Base-by-base conservation (phyloP, 352 stramenopile species). In the Phytopythium delawarense region DNA sequence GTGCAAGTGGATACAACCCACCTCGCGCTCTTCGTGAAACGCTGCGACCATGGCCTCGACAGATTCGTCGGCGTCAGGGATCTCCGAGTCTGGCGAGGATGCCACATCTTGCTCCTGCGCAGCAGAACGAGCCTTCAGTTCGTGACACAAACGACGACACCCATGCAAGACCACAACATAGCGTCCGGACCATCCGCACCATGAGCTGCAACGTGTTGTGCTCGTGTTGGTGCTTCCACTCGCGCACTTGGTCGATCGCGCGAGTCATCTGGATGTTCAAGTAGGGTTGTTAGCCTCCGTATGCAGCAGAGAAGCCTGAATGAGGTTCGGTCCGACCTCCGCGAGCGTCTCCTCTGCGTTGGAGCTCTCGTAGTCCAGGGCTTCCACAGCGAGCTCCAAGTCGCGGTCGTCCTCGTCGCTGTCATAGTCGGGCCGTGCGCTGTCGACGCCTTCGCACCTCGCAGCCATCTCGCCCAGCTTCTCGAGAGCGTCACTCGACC, bases 141-240 rank as follows among this genome's bases (percentile, higher is more conserved):
- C 35, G 8, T 40, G 35, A 40, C 35, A 40, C 35, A 40, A 16
- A 40, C 35, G 12, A 11, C 8, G 35, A 40, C 3, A 40, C 35
- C 35, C 35, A 40, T 40, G 35, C 35, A 40, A 40, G 35, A 32
- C 28, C 28, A 32, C 28, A 32, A 3, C 28, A 5, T 28, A 28
- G 23, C 53, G 21, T 45, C 44, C 64, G 52, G 62, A 86, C 76
- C 52, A 81, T 58, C 59, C 72, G 51, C 16, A 45, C 37, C 15
- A 79, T 60, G 2, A 64, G 69, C 52, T 67, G 48, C 11, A 75
- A 65, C 1, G 63, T 78, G 39, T 61, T 44, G 4, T 68, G 48
- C n/a, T 75, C 34, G 15, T 80, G 74, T 1, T 46, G 7, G 7
- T 74, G 42, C 64, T 74, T 83, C 79, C 79, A 88, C 8, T 54